Evolutionary conservation across 1,284 basidiomycete species (phyloP), one percentile per base, ranked within the genome.

Genomic region (Moesziomyces antarcticus): DNA sequence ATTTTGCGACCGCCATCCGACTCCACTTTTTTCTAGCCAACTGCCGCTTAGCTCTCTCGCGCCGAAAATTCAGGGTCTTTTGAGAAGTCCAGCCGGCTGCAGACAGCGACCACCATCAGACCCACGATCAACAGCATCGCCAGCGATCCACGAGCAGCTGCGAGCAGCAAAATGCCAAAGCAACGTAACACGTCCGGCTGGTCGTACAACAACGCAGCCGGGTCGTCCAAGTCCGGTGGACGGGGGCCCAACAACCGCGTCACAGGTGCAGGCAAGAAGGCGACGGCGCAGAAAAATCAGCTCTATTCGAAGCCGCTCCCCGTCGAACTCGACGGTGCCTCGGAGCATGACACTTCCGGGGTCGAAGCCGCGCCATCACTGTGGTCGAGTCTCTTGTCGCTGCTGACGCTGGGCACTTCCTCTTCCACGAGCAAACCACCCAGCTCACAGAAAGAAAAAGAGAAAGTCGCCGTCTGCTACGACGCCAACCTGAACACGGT

Each of bases 251-350:
- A 42, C 18, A 4, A 49, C 11, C 59, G 69, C 7, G 65, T 75
- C 4, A 69, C 61, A 2, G 79, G 79, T 30, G 78, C 73, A 7
- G 79, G 79, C 25, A 80, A 80, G 57, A 77, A 76, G 64, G 73
- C 72, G 5, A 75, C 77, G 0, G 55, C 56, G 24, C 62, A 60
- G 20, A 80, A 80, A 55, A 75, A 73, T 11, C 69, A 75, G 52
- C 51, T 75, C 7, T 80, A 79, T 55, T 56, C 77, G 1, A 75
- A 73, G 30, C 79, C 73, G 2, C 42, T 80, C 40, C 79, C 79
- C 0, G 51, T 72, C 21, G 48, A 33, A 1, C 65, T 70, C 45
- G 67, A 60, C 46, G 42, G 48, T 3, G 14, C 16, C 21, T 2
- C 35, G 5, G 21, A 5, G 16, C n/a, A 8, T 7, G 41, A 9